Conservation (phyloP, 1,139 yeast genomes). For the Taphrina flavorubra region DNA sequence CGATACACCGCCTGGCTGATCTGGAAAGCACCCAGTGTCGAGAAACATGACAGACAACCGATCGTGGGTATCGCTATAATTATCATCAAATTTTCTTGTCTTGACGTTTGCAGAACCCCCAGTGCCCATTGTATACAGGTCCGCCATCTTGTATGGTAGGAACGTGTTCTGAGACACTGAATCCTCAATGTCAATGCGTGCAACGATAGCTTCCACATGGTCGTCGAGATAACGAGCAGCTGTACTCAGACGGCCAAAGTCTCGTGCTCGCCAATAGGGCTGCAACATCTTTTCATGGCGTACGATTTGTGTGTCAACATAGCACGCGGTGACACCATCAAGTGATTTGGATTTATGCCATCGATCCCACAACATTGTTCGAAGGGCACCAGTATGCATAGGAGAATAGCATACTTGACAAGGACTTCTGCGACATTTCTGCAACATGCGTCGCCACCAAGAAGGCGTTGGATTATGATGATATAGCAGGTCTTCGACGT, state of each 20-base stretch:
- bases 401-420: constrained; percentile 4
- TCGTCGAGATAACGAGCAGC: constrained; percentile 14
- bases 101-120: constrained; percentile 29
- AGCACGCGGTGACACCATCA: constrained; percentile 24
- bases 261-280: constrained; percentile 17
- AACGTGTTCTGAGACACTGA: constrained; percentile 25
- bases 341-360: constrained; percentile 34
- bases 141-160: constrained; percentile 20
- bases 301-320: constrained; percentile 12
- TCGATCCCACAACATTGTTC: constrained; percentile 21
- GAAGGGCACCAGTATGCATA: constrained; percentile 14
- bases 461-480: not conserved
- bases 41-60: constrained; percentile 15
- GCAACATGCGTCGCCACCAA: constrained; percentile 6
- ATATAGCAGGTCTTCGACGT: constrained; percentile 16
- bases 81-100: constrained; percentile 15
- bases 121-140: constrained; percentile 32
- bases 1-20: constrained; percentile 31
- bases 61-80: constrained; percentile 27
- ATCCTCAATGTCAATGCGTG: constrained; percentile 24
- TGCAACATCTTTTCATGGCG: constrained; percentile 3
- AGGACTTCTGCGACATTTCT: not conserved
- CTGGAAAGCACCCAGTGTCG: constrained; percentile 29
- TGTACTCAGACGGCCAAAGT: not conserved
- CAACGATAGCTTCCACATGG: constrained; percentile 16